Evolutionary conservation across 768 basidiomycete species (phyloP), one percentile per base, ranked within the genome.

Genomic region (Russula olivacea): DNA sequence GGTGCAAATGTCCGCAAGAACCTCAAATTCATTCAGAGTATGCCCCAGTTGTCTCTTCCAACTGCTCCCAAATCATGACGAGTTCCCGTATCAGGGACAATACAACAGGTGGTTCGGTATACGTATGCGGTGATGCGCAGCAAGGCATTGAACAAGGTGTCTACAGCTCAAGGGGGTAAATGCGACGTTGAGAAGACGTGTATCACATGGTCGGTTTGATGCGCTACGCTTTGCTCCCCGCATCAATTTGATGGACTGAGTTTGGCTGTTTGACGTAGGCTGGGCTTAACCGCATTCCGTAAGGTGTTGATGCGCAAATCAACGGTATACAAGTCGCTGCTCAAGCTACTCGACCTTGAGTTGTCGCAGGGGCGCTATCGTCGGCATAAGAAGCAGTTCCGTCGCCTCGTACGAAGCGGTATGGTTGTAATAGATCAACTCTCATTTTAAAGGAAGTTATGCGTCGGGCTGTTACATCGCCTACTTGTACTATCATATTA

Each of bases 261-360:
- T 21, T 55, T 11, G 41, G 12, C n/a, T n/a, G n/a, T n/a, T 11
- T 30, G 36, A 47, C 50, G 28, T 56, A 95, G 93, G 91, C 80
- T 95, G 25, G 90, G 91, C 47, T 80, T 79, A 51, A 86, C 87
- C 64, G 93, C 93, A 3, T 94, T 95, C 73, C 79, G 83, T 69
- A 75, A 80, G 11, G 79, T 92, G 55, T 72, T 94, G 4, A 77
- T 77, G 15, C 77, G 74, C 53, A 86, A 81, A 64, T 78, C 81
- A 8, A 75, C 80, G 32, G 72, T 72, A 14, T 87, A 88, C 69
- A 58, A 66, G 10, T 58, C 73, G 3, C 40, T 89, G 3, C 70
- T 89, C 61, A 78, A 72, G 62, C 72, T 72, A 57, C 76, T 91
- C 12, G 75, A 72, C 11, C 77, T 79, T 49, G 82, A 86, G 61